Percentiles rank a stretch among this genome's conserved stretches.
Evolutionary conservation across 257 asterid species (phyloP).

Genomic region (Penstemon eatonii): DNA sequence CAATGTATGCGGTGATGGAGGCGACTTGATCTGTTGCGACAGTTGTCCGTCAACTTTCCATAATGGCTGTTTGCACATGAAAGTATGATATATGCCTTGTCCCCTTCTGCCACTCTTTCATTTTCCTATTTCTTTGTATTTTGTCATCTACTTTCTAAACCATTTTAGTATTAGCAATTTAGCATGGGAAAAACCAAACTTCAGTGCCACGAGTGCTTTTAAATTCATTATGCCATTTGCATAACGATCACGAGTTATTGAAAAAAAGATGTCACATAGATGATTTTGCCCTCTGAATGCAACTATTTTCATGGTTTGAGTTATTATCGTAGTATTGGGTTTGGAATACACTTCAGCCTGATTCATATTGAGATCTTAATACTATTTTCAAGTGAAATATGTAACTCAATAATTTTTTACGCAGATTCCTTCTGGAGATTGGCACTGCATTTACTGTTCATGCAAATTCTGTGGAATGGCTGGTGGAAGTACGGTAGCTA

Average conservation of each 20-base stretch:
- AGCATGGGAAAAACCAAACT: slow-evolving; percentile 13
- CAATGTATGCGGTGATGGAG: slow-evolving; percentile 93
- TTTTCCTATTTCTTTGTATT: slow-evolving; percentile 17
- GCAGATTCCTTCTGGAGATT: slow-evolving; percentile 86
- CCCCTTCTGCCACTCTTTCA: slow-evolving; percentile 5
- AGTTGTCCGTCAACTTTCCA: slow-evolving; percentile 97
- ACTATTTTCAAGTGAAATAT: slow-evolving; percentile 5
- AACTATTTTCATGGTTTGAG: too few relatives aligned
- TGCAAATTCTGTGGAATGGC: slow-evolving; percentile 88
- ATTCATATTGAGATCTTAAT: slow-evolving; percentile 14
- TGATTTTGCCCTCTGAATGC: neutral
- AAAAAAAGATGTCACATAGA: neutral
- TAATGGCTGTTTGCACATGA: slow-evolving; percentile 71
- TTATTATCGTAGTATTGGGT: too few relatives aligned
- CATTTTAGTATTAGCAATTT: slow-evolving; percentile 26
- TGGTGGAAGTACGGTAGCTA: slow-evolving; percentile 39
- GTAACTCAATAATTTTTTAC: slow-evolving; percentile 27
- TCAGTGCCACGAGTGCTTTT: neutral
- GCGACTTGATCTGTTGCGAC: slow-evolving; percentile 91
- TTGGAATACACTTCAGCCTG: neutral
- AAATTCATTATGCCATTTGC: neutral
- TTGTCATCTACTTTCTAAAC: slow-evolving; percentile 23
- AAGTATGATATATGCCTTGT: slow-evolving; percentile 46
- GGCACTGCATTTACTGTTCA: slow-evolving; percentile 83
- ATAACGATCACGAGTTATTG: neutral